Evolutionary conservation across 306 rosid species (phyloP), one percentile per base, ranked within the genome.

Genomic region (Ziziphus jujuba): DNA sequence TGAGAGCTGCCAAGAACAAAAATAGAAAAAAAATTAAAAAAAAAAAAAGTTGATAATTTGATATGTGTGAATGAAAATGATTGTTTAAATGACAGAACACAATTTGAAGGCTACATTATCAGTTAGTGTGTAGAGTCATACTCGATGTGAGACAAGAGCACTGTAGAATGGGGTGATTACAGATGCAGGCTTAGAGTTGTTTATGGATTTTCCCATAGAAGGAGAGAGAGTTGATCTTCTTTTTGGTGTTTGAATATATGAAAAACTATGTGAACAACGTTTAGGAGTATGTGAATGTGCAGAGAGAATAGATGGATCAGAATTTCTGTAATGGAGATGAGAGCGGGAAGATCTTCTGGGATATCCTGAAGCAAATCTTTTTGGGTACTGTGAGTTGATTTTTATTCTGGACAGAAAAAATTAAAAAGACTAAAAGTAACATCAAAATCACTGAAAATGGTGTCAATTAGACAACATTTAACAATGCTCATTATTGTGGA

Each of bases 401-500:
- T 71, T 82, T 51, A 91, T 76, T 77, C 97, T 91, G 86, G 49
- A 55, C 43, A 63, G 21, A 63, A 22, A 72, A 21, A 57, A 24
- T n/a, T n/a, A n/a, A n/a, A n/a, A n/a, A n/a, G n/a, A n/a, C n/a
- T n/a, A 20, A 52, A 74, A 55, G 1, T 12, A 60, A 58, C 33
- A 47, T 47, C 51, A 47, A 1, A 8, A 47, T 47, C 51, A 0
- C 13, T 47, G 0, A 10, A 8, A 10, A 11, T 11, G 11, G 17
- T 47, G 51, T 10, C 17, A 1, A 47, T 13, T 47, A 15, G 51
- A 47, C 51, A 47, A 47, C 14, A 47, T 1, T 47, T 56, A 55
- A 62, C 22, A 65, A 15, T 62, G 66, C 86, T 84, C 66, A 86
- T 71, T 87, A 76, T 79, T 84, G 75, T 82, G 88, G 8, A 82